Conservation (phyloP, 345 rosid genomes). For the Brassica carinata region DNA sequence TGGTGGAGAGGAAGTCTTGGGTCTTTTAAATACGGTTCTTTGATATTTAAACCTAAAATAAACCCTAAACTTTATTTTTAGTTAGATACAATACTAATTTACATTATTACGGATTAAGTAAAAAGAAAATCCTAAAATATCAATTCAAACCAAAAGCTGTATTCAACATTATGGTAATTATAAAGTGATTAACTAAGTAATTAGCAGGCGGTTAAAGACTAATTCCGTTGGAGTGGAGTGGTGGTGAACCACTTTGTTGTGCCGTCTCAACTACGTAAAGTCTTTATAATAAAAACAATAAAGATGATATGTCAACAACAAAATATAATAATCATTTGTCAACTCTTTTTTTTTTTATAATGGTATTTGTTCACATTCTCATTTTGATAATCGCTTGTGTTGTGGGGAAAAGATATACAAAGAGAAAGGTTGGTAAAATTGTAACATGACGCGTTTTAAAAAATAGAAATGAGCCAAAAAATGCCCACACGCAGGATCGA, state of each 20-base stretch:
- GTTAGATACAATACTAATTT: neutral
- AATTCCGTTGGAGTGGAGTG: slow-evolving; percentile 21
- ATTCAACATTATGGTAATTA: neutral
- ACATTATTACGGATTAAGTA: neutral
- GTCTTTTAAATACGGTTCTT: slow-evolving; percentile 10
- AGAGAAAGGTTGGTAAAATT: neutral
- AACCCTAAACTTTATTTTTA: slow-evolving; percentile 1
- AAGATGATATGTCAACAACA: neutral
- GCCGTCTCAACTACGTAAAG: slow-evolving; percentile 8
- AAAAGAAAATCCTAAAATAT: neutral
- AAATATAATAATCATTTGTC: neutral
- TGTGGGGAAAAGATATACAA: neutral
- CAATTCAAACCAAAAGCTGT: neutral
- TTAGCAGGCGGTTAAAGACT: slow-evolving; percentile 17
- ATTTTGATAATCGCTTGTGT: neutral
- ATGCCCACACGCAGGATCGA: slow-evolving; percentile 83
- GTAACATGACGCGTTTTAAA: neutral
- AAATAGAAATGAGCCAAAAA: slow-evolving; percentile 7
- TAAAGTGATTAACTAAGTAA: neutral
- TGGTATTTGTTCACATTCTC: slow-evolving; percentile 2
- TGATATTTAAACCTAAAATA: neutral
- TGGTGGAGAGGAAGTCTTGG: slow-evolving; percentile 31
- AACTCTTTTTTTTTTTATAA: neutral
- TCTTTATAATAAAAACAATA: neutral
- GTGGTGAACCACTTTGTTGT: slow-evolving; percentile 14